Evolutionary conservation across 148 eudicot genomes (phyloP), one percentile per base, ranked within the genome.

Genomic region (Camellia japonica): DNA sequence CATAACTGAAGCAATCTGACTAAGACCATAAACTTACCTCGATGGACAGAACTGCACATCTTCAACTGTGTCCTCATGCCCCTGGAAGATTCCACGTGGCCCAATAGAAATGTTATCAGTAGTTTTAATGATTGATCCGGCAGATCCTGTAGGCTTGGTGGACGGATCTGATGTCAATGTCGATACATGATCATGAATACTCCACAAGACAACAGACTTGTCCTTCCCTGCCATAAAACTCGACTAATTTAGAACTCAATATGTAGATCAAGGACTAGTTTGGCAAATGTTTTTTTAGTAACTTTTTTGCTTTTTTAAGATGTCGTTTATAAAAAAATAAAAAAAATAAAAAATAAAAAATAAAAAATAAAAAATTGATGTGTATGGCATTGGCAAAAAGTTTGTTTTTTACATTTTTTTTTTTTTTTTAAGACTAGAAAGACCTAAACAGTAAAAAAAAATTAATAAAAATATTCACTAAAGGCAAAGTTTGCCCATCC

Each of bases 41-140:
- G 93, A 90, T 47, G 99, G 99, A 83, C 97, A 95, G 80, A 95
- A 95, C 80, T 93, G 97, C 75, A 95, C 99, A 89, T 95, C 99
- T 87, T 95, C 99, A 76, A 95, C 99, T 20, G 99, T 95, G 85
- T 93, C 97, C 43, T 83, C 87, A 72, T 95, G 99, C 62, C 99
- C 99, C 82, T 91, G 86, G 77, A 93, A 95, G 76, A 92, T 84
- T 54, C 97, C 97, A 47, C 98, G 97, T 38, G 99, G 98, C 74
- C 91, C 92, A 78, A 93, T 68, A 75, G 97, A 83, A 81, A 94
- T 84, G 81, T 88, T 89, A 58, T 93, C 93, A 81, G 90, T 87
- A 87, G 88, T 44, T 84, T 92, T 95, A 56, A 83, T 85, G 66
- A 90, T 86, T 79, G 97, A 87, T 43, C 86, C 85, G 63, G 86